phyloP scores from a whole-genome alignment of 441 rosid species.

The Raphanus hybrid region DNA sequence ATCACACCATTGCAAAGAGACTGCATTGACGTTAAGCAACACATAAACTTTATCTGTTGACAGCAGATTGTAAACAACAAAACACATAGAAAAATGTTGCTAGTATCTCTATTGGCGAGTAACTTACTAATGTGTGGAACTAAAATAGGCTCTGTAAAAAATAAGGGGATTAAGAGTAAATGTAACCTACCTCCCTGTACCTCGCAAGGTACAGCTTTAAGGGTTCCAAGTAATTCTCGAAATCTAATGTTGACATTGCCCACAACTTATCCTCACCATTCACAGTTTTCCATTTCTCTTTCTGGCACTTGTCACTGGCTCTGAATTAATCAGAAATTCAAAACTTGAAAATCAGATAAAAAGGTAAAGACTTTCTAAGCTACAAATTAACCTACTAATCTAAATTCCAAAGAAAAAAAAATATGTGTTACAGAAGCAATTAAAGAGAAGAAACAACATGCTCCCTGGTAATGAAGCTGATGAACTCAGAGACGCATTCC shows the following conservation, averaged over 20 bases:
- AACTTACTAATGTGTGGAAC: too few species aligned
- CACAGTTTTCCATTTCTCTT: constrained; percentile 82
- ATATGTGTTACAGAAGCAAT: background rate
- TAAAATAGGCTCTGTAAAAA: background rate
- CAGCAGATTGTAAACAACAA: too few species aligned
- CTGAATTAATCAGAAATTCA: constrained; percentile 38
- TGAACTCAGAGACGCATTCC: constrained; percentile 97
- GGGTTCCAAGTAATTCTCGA: constrained; percentile 70
- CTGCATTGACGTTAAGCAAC: too few species aligned
- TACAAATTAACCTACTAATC: background rate
- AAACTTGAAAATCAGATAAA: background rate
- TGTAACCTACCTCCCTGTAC: constrained; percentile 65
- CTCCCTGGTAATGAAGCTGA: constrained; percentile 99
- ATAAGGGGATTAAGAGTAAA: background rate
- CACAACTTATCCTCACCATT: constrained; percentile 85
- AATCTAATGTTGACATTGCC: constrained; percentile 89
- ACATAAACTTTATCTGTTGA: too few species aligned
- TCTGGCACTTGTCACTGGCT: constrained; percentile 85
- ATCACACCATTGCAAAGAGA: too few species aligned
- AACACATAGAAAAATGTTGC: background rate
- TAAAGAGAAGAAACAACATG: constrained; percentile 30
- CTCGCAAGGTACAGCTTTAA: constrained; percentile 70
- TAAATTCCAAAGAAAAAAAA: too few species aligned
- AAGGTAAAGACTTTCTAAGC: background rate
- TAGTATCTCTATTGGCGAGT: background rate